phyloP scores from a whole-genome alignment of 2,329 filamentous ascomycete species.

The Trichoderma arundinaceum region DNA sequence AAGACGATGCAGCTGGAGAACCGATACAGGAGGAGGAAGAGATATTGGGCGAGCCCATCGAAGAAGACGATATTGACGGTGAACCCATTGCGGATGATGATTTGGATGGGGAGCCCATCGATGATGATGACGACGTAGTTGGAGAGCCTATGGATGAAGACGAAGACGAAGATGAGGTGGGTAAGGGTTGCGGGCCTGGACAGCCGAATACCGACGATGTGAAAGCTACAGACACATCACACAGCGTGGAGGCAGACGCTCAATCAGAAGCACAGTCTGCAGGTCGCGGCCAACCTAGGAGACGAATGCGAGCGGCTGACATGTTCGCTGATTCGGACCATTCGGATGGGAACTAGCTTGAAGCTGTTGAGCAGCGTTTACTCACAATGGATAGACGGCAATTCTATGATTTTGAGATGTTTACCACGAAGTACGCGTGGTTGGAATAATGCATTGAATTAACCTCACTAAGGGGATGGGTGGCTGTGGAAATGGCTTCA shows the following conservation, averaged over 20 bases:
- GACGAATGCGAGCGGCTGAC: conserved; percentile 76
- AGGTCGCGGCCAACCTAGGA: conserved; percentile 51
- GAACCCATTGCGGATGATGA: conserved; percentile 47
- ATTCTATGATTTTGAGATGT: neutral
- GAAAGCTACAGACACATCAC: conserved; percentile 29
- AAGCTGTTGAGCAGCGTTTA: neutral
- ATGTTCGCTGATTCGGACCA: conserved; percentile 82
- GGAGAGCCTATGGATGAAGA: conserved; percentile 38
- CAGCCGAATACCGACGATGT: neutral
- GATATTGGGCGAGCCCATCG: conserved; percentile 48
- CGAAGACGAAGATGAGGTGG: conserved; percentile 40
- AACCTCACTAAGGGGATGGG: neutral
- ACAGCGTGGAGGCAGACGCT: conserved; percentile 27
- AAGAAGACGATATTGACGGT: conserved; percentile 57
- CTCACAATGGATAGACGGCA: neutral
- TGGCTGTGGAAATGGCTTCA: neutral
- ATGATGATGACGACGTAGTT: conserved; percentile 50
- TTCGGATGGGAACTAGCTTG: conserved; percentile 15
- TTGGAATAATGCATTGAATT: neutral
- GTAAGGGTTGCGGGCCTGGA: neutral
- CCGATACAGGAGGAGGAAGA: conserved; percentile 48
- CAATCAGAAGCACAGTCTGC: conserved; percentile 28
- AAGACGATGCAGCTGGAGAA: neutral
- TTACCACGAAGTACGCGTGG: too few relatives aligned
- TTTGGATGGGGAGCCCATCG: conserved; percentile 50